Evolutionary conservation across 768 basidiomycete species (phyloP).

Genomic region (Mycena polygramma): DNA sequence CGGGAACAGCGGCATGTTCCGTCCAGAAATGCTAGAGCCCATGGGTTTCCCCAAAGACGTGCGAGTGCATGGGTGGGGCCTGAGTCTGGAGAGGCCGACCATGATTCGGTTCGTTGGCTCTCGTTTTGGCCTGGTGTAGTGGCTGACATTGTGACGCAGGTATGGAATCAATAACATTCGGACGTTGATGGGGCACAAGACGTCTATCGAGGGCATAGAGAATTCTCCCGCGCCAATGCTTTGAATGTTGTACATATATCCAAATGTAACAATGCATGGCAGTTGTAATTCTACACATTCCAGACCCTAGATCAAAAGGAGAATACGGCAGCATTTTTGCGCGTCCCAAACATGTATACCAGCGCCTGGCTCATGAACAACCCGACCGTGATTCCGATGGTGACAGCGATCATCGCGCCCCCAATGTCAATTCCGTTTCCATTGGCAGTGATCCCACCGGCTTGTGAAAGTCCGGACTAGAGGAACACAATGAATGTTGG

Average conservation of each 20-base stretch:
- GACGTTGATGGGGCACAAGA: constrained; percentile 97
- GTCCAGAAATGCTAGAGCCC: constrained; percentile 98
- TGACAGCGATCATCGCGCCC: constrained; percentile 90
- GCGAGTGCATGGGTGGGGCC: constrained; percentile 97
- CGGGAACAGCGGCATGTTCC: constrained; percentile 99
- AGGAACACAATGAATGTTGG: constrained; percentile 1
- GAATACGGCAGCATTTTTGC: constrained; percentile 89
- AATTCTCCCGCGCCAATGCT: constrained; percentile 93
- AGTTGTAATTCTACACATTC: constrained; percentile 29
- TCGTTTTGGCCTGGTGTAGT: constrained; percentile 8
- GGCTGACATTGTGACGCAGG: constrained; percentile 53
- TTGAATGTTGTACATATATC: constrained; percentile 59
- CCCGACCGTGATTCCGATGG: constrained; percentile 91
- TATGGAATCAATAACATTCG: constrained; percentile 99
- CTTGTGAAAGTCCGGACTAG: constrained; percentile 88
- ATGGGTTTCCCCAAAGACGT: constrained; percentile 99
- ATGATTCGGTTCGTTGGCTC: constrained; percentile 88
- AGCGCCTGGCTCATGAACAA: constrained; percentile 90
- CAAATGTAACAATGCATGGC: constrained; percentile 27
- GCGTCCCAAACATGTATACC: constrained; percentile 87
- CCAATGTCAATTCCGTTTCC: constrained; percentile 89
- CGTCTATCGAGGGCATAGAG: constrained; percentile 89
- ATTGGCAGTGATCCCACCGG: constrained; percentile 86
- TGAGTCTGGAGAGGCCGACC: constrained; percentile 94
- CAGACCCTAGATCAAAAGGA: constrained; percentile 67